Base-by-base conservation (phyloP, 208 protist genomes). In the Leishmania gerbilli region DNA sequence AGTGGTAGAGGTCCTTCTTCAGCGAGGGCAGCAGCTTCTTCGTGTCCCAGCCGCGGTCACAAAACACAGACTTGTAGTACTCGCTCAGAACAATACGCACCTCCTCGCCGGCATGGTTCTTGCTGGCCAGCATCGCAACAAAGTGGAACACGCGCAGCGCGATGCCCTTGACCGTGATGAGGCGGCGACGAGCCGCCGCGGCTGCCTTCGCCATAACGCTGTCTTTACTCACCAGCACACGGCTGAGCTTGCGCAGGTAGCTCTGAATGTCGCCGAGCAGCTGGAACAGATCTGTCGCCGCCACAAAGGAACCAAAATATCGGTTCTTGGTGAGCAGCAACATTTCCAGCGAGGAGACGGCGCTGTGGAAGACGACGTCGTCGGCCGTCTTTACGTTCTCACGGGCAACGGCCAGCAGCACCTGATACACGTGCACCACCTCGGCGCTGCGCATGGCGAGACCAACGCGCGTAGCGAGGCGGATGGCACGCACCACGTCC, bases 61-160 rank as follows among this genome's bases (percentile, higher is more conserved):
- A 94, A 82, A 97, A 97, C 76, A 97, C 91, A 65, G 95, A 96
- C 76, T 95, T 95, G 89, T 97, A 97, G 89, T 94, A 97, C 80
- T 96, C 92, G 64, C 75, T 69, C 51, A 96, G 71, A 13, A 91
- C 92, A 68, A 96, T 92, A 56, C 92, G 95, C 17, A 96, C 93
- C 51, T 95, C 93, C 72, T 96, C 95, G 58, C 88, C 86, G 42
- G 90, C 92, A 77, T 97, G 89, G 77, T 97, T 97, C 84, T 97
- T 97, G 88, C 93, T 90, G 9, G 93, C 95, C n/a, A 97, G 84
- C 79, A 95, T 91, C 47, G 87, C 80, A 17, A 93, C 75, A 77
- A 94, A 97, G 87, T 97, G 95, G 74, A 97, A 91, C 21, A 94
- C 87, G 60, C 91, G 92, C 71, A 97, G 77, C 17, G 93, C 88